Evolutionary conservation across 2,329 filamentous ascomycete genomes (phyloP).

Genomic region (Aspergillus fructus): DNA sequence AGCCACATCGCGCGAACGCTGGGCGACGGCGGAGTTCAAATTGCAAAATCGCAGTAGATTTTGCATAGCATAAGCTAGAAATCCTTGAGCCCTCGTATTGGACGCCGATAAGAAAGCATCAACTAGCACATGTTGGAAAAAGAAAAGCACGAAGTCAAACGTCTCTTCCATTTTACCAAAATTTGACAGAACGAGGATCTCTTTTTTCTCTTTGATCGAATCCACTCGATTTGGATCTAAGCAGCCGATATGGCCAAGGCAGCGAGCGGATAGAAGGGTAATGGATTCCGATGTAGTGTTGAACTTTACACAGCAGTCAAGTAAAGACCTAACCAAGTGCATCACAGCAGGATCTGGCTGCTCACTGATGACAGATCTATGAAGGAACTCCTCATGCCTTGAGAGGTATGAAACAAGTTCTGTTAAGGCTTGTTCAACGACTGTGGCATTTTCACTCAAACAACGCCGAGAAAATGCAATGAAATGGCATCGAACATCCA

Average conservation of each 20-base stretch:
- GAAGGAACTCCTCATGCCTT: slow-evolving; percentile 72
- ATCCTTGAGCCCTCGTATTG: slow-evolving; percentile 83
- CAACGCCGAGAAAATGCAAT: slow-evolving; percentile 72
- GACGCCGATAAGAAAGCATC: slow-evolving; percentile 88
- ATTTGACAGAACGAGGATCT: slow-evolving; percentile 85
- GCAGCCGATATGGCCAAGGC: slow-evolving; percentile 85
- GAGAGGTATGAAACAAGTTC: slow-evolving; percentile 76
- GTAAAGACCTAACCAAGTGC: slow-evolving; percentile 69
- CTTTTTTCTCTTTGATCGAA: slow-evolving; percentile 70
- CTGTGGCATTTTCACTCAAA: slow-evolving; percentile 78
- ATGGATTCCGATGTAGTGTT: slow-evolving; percentile 67
- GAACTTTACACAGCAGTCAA: slow-evolving; percentile 84
- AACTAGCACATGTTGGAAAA: slow-evolving; percentile 84
- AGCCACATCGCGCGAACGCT: slow-evolving; percentile 53
- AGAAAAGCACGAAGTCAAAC: slow-evolving; percentile 79
- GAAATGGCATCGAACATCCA: slow-evolving; percentile 67
- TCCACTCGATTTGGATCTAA: slow-evolving; percentile 90
- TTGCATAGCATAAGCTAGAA: slow-evolving; percentile 93
- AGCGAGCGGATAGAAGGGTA: slow-evolving; percentile 71
- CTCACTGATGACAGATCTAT: slow-evolving; percentile 76
- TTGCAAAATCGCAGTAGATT: slow-evolving; percentile 77
- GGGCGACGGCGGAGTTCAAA: slow-evolving; percentile 59
- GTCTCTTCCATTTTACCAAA: slow-evolving; percentile 77
- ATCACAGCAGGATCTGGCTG: slow-evolving; percentile 75
- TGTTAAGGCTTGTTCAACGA: slow-evolving; percentile 75